A percentile compares a stretch with the other conserved stretches of the same genome.
Evolutionary conservation across 2,329 filamentous ascomycete species (phyloP).

Genomic region (Monosporascus sp.): DNA sequence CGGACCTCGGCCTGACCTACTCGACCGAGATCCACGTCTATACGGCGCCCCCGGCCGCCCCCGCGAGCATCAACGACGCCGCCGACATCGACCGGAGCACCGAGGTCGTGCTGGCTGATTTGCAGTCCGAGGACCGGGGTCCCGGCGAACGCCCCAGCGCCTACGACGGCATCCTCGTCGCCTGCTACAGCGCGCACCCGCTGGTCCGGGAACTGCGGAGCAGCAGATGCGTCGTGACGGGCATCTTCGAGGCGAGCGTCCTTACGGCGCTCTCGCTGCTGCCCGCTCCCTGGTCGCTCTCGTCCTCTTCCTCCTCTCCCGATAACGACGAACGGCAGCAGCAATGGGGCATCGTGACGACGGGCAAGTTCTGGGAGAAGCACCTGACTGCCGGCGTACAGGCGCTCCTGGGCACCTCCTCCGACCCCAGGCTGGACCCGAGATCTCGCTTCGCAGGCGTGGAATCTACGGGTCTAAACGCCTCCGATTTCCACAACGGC

Average conservation of each 20-base stretch:
- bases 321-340: slow-evolving; percentile 20
- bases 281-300: slow-evolving; percentile 15
- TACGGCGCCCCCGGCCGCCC: slow-evolving; percentile 57
- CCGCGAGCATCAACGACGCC: slow-evolving; percentile 73
- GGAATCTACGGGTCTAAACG: slow-evolving; percentile 74
- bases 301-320: slow-evolving; percentile 3
- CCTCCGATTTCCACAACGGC: slow-evolving; percentile 70
- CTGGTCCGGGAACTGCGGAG: slow-evolving; percentile 56
- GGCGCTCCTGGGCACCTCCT: slow-evolving; percentile 52
- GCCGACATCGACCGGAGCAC: slow-evolving; percentile 62
- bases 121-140: slow-evolving; percentile 35
- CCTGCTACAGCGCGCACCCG: slow-evolving; percentile 83
- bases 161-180: slow-evolving; percentile 76
- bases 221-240: slow-evolving; percentile 52
- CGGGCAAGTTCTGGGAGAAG: slow-evolving; percentile 75
- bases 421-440: slow-evolving; percentile 21
- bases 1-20: slow-evolving; percentile 32
- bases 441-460: slow-evolving; percentile 67
- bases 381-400: slow-evolving; percentile 64
- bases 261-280: slow-evolving; percentile 55
- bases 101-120: slow-evolving; percentile 52
- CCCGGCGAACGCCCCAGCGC: slow-evolving; percentile 11
- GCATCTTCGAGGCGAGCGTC: slow-evolving; percentile 85
- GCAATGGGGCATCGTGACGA: slow-evolving; percentile 83
- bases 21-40: slow-evolving; percentile 53